phyloP scores from a whole-genome alignment of 2,329 filamentous ascomycete genomes.

The Onygena corvina region DNA sequence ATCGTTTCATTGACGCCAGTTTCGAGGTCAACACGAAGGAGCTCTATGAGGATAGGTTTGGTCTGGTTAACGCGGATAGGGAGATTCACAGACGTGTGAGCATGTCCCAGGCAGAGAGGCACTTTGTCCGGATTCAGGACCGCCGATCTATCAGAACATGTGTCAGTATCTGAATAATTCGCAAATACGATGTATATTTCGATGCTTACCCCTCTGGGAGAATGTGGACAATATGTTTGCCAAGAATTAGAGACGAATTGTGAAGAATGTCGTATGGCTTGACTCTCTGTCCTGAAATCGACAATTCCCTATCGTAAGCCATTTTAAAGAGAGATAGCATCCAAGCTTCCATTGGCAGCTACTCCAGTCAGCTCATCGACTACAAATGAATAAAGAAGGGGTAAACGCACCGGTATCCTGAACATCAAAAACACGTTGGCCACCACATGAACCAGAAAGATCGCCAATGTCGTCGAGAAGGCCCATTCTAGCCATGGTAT shows the following conservation, averaged over 20 bases:
- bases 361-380: slow-evolving; percentile 9
- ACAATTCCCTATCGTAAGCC: slow-evolving; percentile 83
- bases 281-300: slow-evolving; percentile 85
- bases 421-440: slow-evolving; percentile 87
- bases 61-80: slow-evolving; percentile 93
- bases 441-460: slow-evolving; percentile 60
- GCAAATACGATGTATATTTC: neutral
- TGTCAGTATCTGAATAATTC: slow-evolving; percentile 20
- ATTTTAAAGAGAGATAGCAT: slow-evolving; percentile 62
- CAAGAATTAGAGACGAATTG: slow-evolving; percentile 85
- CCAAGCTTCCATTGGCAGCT: slow-evolving; percentile 64
- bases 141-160: slow-evolving; percentile 49
- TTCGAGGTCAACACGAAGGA: slow-evolving; percentile 76
- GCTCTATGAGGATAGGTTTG: slow-evolving; percentile 72
- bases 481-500: slow-evolving; percentile 97
- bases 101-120: slow-evolving; percentile 67
- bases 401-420: slow-evolving; percentile 56
- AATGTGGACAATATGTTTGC: slow-evolving; percentile 95
- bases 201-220: slow-evolving; percentile 67
- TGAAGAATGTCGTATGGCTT: slow-evolving; percentile 79
- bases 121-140: slow-evolving; percentile 68
- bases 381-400: neutral
- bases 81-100: slow-evolving; percentile 50
- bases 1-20: slow-evolving; percentile 70
- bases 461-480: slow-evolving; percentile 55